Evolutionary conservation across 805 yeast genomes (phyloP).

Genomic region (Candida caryicola): DNA sequence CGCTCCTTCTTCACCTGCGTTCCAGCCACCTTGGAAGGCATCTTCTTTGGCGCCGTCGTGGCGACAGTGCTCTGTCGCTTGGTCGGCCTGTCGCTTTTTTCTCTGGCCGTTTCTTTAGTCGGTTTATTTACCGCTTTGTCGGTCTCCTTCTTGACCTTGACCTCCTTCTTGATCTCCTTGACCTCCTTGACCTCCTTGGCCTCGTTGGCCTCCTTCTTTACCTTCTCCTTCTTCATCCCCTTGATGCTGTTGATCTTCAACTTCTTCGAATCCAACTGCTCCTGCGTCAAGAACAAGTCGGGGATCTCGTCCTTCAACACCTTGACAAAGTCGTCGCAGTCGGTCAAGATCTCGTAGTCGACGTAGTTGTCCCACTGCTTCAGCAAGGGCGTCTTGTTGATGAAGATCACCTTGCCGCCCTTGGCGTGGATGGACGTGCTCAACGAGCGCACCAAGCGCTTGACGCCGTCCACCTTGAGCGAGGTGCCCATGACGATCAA

Average conservation of each 20-base stretch:
- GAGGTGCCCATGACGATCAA: conserved; percentile 92
- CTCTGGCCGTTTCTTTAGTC: not conserved
- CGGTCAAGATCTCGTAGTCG: conserved; percentile 76
- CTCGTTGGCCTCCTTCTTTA: conserved; percentile 1
- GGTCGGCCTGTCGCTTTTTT: no score
- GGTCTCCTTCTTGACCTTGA: conserved; percentile 1
- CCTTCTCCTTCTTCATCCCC: conserved; percentile 2
- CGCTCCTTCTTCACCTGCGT: conserved; percentile 9
- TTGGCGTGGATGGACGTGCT: conserved; percentile 71
- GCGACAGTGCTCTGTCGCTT: no score
- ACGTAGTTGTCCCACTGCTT: conserved; percentile 66
- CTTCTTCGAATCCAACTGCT: conserved; percentile 43
- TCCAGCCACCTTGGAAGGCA: conserved; percentile 2
- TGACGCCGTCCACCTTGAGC: conserved; percentile 85
- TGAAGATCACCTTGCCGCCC: conserved; percentile 74
- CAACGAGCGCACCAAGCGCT: conserved; percentile 64
- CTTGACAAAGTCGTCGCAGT: conserved; percentile 79
- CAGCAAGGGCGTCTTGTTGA: conserved; percentile 67
- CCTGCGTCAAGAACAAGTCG: conserved; percentile 59
- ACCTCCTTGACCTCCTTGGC: conserved; percentile 3
- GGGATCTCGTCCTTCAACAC: conserved; percentile 55
- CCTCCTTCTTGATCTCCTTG: conserved; percentile 5
- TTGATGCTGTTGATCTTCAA: conserved; percentile 18
- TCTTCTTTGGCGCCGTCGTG: no score
- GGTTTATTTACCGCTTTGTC: not conserved